These are phyloP conservation scores for Lachancea lanzarotensis DNA, from an alignment of 805 yeast genomes.

Conservation along the genomic window DNA sequence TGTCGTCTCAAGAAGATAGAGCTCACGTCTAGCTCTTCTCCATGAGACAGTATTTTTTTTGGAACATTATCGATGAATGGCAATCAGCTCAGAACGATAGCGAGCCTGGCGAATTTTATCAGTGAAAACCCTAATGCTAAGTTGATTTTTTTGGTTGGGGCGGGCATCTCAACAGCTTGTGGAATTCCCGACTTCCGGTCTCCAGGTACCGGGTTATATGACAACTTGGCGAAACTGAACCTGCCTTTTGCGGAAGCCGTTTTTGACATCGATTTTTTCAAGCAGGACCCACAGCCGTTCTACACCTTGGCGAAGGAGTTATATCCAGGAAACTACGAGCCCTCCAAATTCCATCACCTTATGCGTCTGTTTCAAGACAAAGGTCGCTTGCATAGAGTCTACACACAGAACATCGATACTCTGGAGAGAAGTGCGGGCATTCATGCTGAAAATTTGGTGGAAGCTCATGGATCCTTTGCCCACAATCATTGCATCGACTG, in stretches of 20 bases:
- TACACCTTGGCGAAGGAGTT: slow-evolving; percentile 77
- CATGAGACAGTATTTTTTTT: not conserved
- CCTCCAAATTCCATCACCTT: slow-evolving; percentile 75
- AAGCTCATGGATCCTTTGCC: slow-evolving; percentile 95
- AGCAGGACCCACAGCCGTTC: slow-evolving; percentile 73
- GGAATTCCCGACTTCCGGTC: slow-evolving; percentile 96
- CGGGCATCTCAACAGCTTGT: slow-evolving; percentile 88
- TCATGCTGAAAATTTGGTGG: slow-evolving; percentile 55
- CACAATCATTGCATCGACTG: slow-evolving; percentile 79
- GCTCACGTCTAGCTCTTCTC: too few species aligned
- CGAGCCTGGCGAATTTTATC: slow-evolving; percentile 13
- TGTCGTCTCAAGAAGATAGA: too few species aligned
- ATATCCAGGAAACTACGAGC: slow-evolving; percentile 81
- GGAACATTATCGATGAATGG: not conserved
- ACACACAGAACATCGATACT: slow-evolving; percentile 92
- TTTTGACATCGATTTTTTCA: slow-evolving; percentile 79
- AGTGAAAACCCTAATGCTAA: slow-evolving; percentile 29
- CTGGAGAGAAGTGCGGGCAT: slow-evolving; percentile 83
- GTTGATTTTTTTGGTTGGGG: slow-evolving; percentile 74
- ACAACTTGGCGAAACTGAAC: slow-evolving; percentile 64
- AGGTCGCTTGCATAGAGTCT: slow-evolving; percentile 57
- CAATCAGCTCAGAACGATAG: slow-evolving; percentile 8
- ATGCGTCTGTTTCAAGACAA: slow-evolving; percentile 62
- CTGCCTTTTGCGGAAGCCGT: slow-evolving; percentile 95
- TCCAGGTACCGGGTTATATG: slow-evolving; percentile 82